Conservation (phyloP, 345 rosid genomes). For the Arabis hirsuta region DNA sequence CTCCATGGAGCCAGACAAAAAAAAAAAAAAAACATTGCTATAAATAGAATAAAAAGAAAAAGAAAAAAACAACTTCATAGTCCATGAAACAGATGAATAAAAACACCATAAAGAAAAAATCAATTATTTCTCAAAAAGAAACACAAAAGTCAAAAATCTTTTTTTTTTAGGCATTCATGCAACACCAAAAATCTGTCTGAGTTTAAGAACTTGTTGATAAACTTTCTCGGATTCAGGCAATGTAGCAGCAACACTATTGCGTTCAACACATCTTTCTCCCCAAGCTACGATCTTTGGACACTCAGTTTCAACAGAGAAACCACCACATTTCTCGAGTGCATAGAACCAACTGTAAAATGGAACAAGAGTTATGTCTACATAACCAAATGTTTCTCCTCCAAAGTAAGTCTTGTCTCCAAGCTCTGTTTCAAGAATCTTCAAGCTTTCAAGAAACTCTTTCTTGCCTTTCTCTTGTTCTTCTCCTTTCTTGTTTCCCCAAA, state of each 20-base stretch:
- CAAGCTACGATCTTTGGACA: conserved; percentile 45
- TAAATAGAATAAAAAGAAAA: too few relatives aligned
- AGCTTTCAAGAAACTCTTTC: conserved; percentile 40
- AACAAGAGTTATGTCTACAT: conserved; percentile 43
- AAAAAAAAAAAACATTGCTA: too few relatives aligned
- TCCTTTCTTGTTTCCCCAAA: conserved; percentile 47
- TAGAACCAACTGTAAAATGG: conserved; percentile 48
- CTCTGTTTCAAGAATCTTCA: conserved; percentile 45
- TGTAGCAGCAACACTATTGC: conserved; percentile 38
- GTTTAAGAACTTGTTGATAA: conserved; percentile 43
- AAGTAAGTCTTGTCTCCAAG: conserved; percentile 45
- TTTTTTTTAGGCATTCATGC: conserved; percentile 13
- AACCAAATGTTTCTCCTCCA: conserved; percentile 43
- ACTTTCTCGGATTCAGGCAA: conserved; percentile 44
- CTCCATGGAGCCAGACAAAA: too few relatives aligned
- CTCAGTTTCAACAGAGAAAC: conserved; percentile 41
- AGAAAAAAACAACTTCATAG: neutral
- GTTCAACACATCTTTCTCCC: conserved; percentile 44
- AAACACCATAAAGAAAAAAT: neutral
- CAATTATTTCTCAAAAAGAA: neutral
- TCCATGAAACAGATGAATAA: neutral
- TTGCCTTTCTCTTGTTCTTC: conserved; percentile 45
- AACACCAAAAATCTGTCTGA: conserved; percentile 40
- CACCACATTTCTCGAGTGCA: conserved; percentile 41
- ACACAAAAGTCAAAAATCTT: neutral